Conservation (phyloP, 768 basidiomycete genomes). For the Candolleomyces efflorescens region DNA sequence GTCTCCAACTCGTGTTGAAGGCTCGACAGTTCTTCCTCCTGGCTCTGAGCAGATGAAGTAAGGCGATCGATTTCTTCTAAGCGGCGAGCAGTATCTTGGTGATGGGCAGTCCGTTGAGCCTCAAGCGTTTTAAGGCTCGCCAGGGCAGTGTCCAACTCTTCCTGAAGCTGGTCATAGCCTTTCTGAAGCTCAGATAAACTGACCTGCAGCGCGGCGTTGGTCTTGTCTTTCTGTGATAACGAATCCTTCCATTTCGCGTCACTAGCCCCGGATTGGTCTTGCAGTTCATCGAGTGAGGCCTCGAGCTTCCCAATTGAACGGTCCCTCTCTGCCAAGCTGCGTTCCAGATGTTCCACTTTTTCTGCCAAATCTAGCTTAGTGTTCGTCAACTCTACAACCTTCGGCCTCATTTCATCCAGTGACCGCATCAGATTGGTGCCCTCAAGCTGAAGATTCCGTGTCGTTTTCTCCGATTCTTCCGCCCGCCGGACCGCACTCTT, state of each 20-base stretch:
- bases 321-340: constrained; percentile 52
- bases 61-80: constrained; percentile 58
- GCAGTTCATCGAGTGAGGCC: constrained; percentile 49
- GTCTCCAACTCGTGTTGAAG: constrained; percentile 53
- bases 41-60: constrained; percentile 36
- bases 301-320: constrained; percentile 59
- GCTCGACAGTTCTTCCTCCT: constrained; percentile 49
- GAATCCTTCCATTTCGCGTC: constrained; percentile 42
- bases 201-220: constrained; percentile 42
- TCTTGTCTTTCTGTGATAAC: constrained; percentile 47
- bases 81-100: constrained; percentile 50
- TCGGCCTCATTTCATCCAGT: constrained; percentile 82
- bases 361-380: constrained; percentile 67
- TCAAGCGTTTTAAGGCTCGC: constrained; percentile 57
- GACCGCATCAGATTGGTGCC: constrained; percentile 75
- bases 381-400: constrained; percentile 77
- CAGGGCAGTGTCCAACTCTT: constrained; percentile 52
- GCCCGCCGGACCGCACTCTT: constrained; percentile 61
- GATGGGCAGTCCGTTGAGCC: constrained; percentile 56
- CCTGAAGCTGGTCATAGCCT: constrained; percentile 57
- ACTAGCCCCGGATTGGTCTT: constrained; percentile 43
- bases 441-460: constrained; percentile 71
- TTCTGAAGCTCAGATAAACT: constrained; percentile 57
- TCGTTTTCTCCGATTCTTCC: constrained; percentile 68
- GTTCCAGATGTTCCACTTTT: constrained; percentile 52